Evolutionary conservation across 305 asterid species (phyloP), one percentile per base, ranked within the genome.

Genomic region (Ilex paraguariensis): DNA sequence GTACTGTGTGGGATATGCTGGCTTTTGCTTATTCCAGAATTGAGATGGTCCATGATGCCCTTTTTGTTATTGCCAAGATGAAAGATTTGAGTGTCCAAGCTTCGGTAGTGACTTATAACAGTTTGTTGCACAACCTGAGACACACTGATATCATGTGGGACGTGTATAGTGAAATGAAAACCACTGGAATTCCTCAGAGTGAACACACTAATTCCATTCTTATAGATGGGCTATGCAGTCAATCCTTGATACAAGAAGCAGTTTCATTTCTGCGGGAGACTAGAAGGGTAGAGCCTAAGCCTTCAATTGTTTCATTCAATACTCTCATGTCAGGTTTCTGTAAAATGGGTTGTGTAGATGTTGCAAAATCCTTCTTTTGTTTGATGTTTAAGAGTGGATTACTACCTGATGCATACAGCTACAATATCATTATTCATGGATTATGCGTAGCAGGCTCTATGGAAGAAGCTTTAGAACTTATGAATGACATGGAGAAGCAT

Each of bases 401-500:
- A 62, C 70, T 40, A 72, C 97, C 95, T 17, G 88, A 85, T 70
- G 70, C 44, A 15, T 87, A 84, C 66, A 91, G 90, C 73, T 91
- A 79, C 67, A 91, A 87, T 73, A 83, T 74, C 64, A 85, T 91
- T 69, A 85, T 91, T 75, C 79, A 85, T 39, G 95, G 95, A 57
- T 82, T 91, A 10, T 86, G 90, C 54, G 64, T 69, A 45, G 72
- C 74, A 13, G 95, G 96, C 68, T 82, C 86, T n/a, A 61, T 84
- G 67, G 83, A 82, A 73, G 98, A 91, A 73, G 98, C 96, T 3
- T 76, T 87, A 46, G 76, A 70, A 59, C 75, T 84, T 65, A 66
- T 79, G 10, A 52, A 36, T 58, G 89, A 83, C 80, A 91, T 88
- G 96, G 75, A 77, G 77, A 87, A 68, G 63, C 83, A 86, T 54